Percentiles rank a stretch among this genome's conserved stretches.
phyloP scores from a whole-genome alignment of 768 basidiomycete species.

The Lactifluus pinguis region DNA sequence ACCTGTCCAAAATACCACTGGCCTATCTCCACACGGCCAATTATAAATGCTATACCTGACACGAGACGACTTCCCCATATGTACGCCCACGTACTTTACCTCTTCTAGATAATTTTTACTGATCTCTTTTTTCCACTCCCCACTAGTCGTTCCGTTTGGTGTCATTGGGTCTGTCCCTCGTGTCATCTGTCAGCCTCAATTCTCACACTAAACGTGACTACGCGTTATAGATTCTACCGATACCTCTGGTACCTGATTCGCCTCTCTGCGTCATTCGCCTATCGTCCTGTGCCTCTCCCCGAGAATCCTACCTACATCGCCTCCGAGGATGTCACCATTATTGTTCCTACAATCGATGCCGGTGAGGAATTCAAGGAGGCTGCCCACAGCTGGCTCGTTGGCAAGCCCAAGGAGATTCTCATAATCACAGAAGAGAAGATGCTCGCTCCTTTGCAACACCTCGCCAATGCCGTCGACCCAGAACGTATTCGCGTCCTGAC shows the following conservation, averaged over 20 bases:
- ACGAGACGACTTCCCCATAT: constrained; percentile 83
- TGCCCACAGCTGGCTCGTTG: constrained; percentile 85
- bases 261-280: constrained; percentile 64
- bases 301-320: constrained; percentile 87
- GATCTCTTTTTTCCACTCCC: constrained; percentile 9
- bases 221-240: constrained; percentile 64
- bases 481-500: constrained; percentile 78
- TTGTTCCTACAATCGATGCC: constrained; percentile 93
- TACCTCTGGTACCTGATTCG: constrained; percentile 92
- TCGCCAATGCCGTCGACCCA: constrained; percentile 82
- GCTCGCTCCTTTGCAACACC: constrained; percentile 79
- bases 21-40: neutral
- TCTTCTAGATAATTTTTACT: neutral
- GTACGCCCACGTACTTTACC: constrained; percentile 39
- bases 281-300: constrained; percentile 84
- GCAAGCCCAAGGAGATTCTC: constrained; percentile 79
- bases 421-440: constrained; percentile 83
- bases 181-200: neutral
- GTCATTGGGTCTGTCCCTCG: constrained; percentile 59
- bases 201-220: neutral
- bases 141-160: constrained; percentile 78
- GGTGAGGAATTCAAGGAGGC: constrained; percentile 94
- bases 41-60: constrained; percentile 75
- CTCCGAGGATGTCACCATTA: constrained; percentile 90
- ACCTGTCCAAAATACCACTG: neutral